Evolutionary conservation across 1,284 basidiomycete species (phyloP).

Genomic region (Apiotrichum laibachii): DNA sequence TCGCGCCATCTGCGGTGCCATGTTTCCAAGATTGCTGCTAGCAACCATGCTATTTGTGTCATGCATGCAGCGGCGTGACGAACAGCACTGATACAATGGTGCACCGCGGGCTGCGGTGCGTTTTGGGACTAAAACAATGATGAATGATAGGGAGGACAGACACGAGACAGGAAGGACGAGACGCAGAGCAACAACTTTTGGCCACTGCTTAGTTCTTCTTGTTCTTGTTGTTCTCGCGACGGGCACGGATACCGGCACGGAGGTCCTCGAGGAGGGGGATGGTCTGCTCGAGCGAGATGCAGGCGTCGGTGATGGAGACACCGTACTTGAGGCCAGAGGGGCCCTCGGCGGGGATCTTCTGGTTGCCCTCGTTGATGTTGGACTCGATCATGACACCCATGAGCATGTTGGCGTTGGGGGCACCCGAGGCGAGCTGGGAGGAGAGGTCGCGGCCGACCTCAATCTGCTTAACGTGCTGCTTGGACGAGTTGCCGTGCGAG

Average conservation of each 20-base stretch:
- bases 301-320: conserved; percentile 62
- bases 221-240: conserved; percentile 55
- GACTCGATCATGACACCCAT: conserved; percentile 98
- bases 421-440: conserved; percentile 63
- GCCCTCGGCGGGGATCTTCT: conserved; percentile 77
- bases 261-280: conserved; percentile 74
- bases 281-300: conserved; percentile 85
- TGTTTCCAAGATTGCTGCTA: too few species aligned
- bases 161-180: not conserved
- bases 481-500: conserved; percentile 69
- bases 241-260: conserved; percentile 71
- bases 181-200: not conserved
- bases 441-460: conserved; percentile 57
- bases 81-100: not conserved
- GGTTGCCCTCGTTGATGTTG: conserved; percentile 76
- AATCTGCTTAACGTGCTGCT: conserved; percentile 60
- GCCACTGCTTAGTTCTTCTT: conserved; percentile 20
- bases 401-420: conserved; percentile 69
- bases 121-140: not conserved
- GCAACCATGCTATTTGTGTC: not conserved
- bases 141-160: not conserved
- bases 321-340: conserved; percentile 78
- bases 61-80: conserved; percentile 1
- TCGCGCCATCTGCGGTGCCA: too few species aligned
- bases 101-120: not conserved